These are phyloP conservation scores for Colletotrichum orbiculare DNA, from an alignment of 2,329 filamentous ascomycete genomes.

Conservation along the genomic window DNA sequence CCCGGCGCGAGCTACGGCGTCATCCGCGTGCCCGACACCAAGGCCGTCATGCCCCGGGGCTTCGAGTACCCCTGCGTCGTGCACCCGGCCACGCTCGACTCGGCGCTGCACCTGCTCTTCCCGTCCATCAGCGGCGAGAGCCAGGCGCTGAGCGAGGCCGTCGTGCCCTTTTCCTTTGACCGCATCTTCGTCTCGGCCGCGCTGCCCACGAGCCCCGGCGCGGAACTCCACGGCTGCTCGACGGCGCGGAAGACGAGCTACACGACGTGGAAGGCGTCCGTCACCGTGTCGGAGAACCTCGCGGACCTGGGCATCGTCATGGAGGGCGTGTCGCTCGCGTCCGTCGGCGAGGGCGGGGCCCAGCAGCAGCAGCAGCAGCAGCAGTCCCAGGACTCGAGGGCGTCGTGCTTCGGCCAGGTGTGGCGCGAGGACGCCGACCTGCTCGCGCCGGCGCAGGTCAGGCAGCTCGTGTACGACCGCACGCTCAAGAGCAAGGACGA, in stretches of 20 bases:
- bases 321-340: constrained; percentile 28
- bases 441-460: constrained; percentile 27
- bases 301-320: constrained; percentile 27
- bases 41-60: constrained; percentile 33
- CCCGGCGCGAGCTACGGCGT: constrained; percentile 14
- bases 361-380: neutral
- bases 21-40: constrained; percentile 29
- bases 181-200: constrained; percentile 30
- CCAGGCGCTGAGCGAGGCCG: constrained; percentile 25
- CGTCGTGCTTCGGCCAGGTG: constrained; percentile 24
- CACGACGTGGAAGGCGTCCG: constrained; percentile 32
- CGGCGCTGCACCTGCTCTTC: constrained; percentile 34
- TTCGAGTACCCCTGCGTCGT: constrained; percentile 31
- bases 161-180: constrained; percentile 30
- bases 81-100: constrained; percentile 36
- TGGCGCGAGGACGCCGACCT: constrained; percentile 31
- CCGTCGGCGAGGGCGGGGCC: constrained; percentile 19
- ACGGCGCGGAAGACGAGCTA: constrained; percentile 33
- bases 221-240: constrained; percentile 25
- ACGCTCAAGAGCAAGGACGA: constrained; percentile 32
- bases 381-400: constrained; percentile 20
- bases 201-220: constrained; percentile 21
- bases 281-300: constrained; percentile 27
- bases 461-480: constrained; percentile 27
- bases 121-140: constrained; percentile 31